Conservation (phyloP, 2,329 filamentous ascomycete species). For the Xylaria sp. region DNA sequence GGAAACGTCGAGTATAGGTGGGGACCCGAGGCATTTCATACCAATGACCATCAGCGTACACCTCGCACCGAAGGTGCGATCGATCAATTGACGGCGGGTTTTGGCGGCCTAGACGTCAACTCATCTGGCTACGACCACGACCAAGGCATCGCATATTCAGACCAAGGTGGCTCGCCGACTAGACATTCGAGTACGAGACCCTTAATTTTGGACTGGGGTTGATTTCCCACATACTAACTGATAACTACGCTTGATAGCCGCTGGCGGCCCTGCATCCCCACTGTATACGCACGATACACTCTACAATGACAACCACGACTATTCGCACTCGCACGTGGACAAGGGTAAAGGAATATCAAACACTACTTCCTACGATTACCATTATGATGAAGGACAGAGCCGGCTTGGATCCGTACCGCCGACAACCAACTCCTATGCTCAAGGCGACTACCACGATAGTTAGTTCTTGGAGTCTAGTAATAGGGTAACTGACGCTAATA, state of each 20-base stretch:
- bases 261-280: conserved; percentile 19
- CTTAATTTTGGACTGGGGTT: not conserved
- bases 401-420: conserved; percentile 8
- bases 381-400: conserved; percentile 13
- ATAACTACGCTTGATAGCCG: conserved; percentile 5
- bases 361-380: not conserved
- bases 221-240: conserved; percentile 6
- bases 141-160: conserved; percentile 7
- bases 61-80: conserved; percentile 33
- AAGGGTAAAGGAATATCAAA: conserved; percentile 33
- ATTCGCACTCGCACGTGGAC: conserved; percentile 20
- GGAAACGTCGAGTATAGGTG: conserved; percentile 17
- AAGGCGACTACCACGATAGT: conserved; percentile 16
- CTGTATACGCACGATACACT: conserved; percentile 33
- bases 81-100: conserved; percentile 26
- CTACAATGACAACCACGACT: conserved; percentile 15
- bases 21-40: conserved; percentile 8
- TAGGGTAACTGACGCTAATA: not conserved
- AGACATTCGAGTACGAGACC: conserved; percentile 9
- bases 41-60: conserved; percentile 30
- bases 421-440: conserved; percentile 18
- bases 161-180: not conserved
- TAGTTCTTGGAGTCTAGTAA: conserved; percentile 1
- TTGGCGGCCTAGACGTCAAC: conserved; percentile 30
- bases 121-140: conserved; percentile 24